Evolutionary conservation across 768 basidiomycete species (phyloP).

Genomic region (Plicaturopsis crispa): DNA sequence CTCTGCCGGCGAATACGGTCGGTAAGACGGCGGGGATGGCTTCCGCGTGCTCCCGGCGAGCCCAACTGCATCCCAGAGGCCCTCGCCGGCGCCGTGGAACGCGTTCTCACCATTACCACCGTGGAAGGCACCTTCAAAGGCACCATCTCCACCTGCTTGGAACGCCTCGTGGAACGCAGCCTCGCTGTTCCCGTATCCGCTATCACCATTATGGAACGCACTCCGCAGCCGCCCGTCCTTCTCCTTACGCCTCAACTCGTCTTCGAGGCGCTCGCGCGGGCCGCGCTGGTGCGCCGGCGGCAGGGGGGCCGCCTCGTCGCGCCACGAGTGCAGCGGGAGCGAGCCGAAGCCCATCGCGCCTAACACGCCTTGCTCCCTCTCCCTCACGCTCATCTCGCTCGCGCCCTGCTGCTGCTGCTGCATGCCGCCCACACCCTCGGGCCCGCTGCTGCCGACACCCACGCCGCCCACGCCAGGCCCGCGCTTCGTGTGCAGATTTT

Average conservation of each 20-base stretch:
- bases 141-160: no score
- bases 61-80: no score
- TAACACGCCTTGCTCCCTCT: constrained; percentile 38
- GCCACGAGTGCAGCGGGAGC: no score
- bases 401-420: constrained; percentile 17
- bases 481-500: constrained; percentile 94
- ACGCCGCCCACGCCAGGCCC: constrained; percentile 52
- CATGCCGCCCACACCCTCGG: constrained; percentile 20
- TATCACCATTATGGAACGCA: constrained; percentile 25
- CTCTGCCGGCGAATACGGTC: not conserved
- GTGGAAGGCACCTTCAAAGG: no score
- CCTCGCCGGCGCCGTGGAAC: no score
- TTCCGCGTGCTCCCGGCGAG: no score
- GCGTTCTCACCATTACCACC: no score
- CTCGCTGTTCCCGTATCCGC: constrained; percentile 32
- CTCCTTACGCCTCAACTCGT: constrained; percentile 43
- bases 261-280: constrained; percentile 52
- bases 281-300: constrained; percentile 30
- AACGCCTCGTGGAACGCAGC: constrained; percentile 70
- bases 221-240: constrained; percentile 42
- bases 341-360: constrained; percentile 38
- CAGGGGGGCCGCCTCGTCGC: constrained; percentile 18
- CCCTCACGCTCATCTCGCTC: constrained; percentile 30
- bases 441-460: constrained; percentile 13
- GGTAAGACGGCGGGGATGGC: not conserved